Conservation (phyloP, 1,284 basidiomycete genomes). For the Taiwanofungus camphoratus region DNA sequence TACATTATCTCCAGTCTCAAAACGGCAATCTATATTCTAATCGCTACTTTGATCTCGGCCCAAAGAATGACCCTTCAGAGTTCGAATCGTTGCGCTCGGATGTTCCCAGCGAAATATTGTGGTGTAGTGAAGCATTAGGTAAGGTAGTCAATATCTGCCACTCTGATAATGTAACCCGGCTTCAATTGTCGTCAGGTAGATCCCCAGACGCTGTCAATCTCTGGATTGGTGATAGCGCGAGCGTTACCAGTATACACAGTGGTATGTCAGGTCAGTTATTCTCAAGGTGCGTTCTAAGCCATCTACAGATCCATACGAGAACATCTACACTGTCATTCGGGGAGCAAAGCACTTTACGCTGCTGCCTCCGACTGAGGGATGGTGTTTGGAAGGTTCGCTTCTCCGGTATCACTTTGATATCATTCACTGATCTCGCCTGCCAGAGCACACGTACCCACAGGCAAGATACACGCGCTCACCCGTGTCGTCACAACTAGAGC, state of each 20-base stretch:
- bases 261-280: slow-evolving; percentile 50
- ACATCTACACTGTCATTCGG: slow-evolving; percentile 82
- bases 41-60: slow-evolving; percentile 33
- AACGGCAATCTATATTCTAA: slow-evolving; percentile 79
- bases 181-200: slow-evolving; percentile 36
- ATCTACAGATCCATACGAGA: slow-evolving; percentile 80
- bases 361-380: slow-evolving; percentile 82
- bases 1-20: slow-evolving; percentile 83
- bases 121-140: slow-evolving; percentile 80
- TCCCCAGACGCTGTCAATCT: slow-evolving; percentile 85
- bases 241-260: slow-evolving; percentile 81
- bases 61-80: slow-evolving; percentile 42
- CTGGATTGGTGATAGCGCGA: slow-evolving; percentile 80
- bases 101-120: slow-evolving; percentile 61
- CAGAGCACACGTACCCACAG: slow-evolving; percentile 67
- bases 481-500: slow-evolving; percentile 31
- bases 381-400: slow-evolving; percentile 66
- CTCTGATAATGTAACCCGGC: neutral
- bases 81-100: slow-evolving; percentile 55
- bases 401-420: slow-evolving; percentile 3
- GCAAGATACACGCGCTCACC: slow-evolving; percentile 51
- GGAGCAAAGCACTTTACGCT: slow-evolving; percentile 84
- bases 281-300: neutral
- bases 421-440: slow-evolving; percentile 5
- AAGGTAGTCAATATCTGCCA: slow-evolving; percentile 17